A percentile compares a stretch with the other conserved stretches of the same genome.
Conservation (phyloP, 495 filamentous ascomycete species). For the Penicillium herquei region DNA sequence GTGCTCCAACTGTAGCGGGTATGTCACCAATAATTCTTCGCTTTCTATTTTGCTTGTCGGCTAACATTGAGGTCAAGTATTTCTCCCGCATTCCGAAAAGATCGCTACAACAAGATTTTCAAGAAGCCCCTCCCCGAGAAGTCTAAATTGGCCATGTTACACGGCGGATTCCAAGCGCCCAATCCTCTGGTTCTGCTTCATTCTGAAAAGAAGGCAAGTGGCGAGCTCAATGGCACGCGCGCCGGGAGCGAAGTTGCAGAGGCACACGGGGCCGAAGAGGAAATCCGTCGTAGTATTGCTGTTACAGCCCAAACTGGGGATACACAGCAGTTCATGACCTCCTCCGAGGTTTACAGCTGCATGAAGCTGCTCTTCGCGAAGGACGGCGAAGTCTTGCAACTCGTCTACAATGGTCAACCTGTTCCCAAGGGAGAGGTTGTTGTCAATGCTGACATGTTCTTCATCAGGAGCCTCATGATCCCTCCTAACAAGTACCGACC, state of each 20-base stretch:
- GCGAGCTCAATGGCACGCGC: conserved; percentile 31
- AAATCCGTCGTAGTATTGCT: conserved; percentile 55
- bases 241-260: conserved; percentile 31
- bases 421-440: conserved; percentile 44
- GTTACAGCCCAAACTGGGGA: conserved; percentile 32
- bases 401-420: conserved; percentile 79
- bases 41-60: conserved; percentile 3
- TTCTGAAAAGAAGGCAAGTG: conserved; percentile 34
- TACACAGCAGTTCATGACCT: conserved; percentile 66
- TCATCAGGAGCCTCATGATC: conserved; percentile 78
- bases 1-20: conserved; percentile 74
- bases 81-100: conserved; percentile 78
- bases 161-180: conserved; percentile 62
- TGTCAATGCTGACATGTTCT: conserved; percentile 85
- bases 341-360: conserved; percentile 72
- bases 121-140: conserved; percentile 72
- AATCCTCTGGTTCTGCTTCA: conserved; percentile 58
- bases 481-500: conserved; percentile 93
- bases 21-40: conserved; percentile 22
- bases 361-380: conserved; percentile 80
- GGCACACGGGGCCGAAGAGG: conserved; percentile 63
- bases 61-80: conserved; percentile 45
- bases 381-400: conserved; percentile 73
- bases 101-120: conserved; percentile 89
- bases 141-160: conserved; percentile 68